A percentile compares a stretch with the other conserved stretches of the same genome.
Conservation (phyloP, 1,284 basidiomycete species). For the Fomitopsis pinicola region DNA sequence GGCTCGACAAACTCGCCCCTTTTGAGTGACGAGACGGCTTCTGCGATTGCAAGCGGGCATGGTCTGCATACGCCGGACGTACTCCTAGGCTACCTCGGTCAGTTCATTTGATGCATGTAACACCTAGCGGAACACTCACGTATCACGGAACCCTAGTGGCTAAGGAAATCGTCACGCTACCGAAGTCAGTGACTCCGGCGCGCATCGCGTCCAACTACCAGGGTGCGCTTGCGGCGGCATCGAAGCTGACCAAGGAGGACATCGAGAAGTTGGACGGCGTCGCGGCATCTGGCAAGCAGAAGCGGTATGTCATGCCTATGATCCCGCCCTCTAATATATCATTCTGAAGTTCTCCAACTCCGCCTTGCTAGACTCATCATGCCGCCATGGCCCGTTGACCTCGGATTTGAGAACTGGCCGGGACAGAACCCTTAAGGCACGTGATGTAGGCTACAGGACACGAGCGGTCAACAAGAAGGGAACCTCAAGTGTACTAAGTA, state of each 20-base stretch:
- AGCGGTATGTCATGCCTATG: slow-evolving; percentile 35
- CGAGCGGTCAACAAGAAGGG: too few relatives aligned
- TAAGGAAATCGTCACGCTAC: slow-evolving; percentile 63
- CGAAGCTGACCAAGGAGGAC: slow-evolving; percentile 56
- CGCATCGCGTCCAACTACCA: slow-evolving; percentile 72
- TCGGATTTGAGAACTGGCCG: slow-evolving; percentile 69
- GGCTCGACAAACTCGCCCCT: slow-evolving; percentile 72
- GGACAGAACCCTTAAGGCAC: background rate
- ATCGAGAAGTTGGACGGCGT: slow-evolving; percentile 60
- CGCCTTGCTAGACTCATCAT: slow-evolving; percentile 38
- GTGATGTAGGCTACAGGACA: background rate
- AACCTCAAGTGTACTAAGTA: background rate
- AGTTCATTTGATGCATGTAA: slow-evolving; percentile 15
- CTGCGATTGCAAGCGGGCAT: slow-evolving; percentile 63
- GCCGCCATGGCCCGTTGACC: slow-evolving; percentile 69
- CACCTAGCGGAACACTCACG: background rate
- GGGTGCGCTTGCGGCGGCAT: slow-evolving; percentile 44
- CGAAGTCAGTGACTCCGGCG: slow-evolving; percentile 73
- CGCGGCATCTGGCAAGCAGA: slow-evolving; percentile 69
- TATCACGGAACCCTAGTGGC: slow-evolving; percentile 37
- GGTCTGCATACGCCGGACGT: slow-evolving; percentile 57
- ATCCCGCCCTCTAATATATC: background rate
- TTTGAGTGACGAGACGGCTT: slow-evolving; percentile 63
- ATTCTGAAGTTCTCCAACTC: background rate
- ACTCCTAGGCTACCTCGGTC: slow-evolving; percentile 64